A percentile compares a stretch with the other conserved stretches of the same genome.
phyloP scores from a whole-genome alignment of 345 rosid genomes.

The Leavenworthia alabamica region DNA sequence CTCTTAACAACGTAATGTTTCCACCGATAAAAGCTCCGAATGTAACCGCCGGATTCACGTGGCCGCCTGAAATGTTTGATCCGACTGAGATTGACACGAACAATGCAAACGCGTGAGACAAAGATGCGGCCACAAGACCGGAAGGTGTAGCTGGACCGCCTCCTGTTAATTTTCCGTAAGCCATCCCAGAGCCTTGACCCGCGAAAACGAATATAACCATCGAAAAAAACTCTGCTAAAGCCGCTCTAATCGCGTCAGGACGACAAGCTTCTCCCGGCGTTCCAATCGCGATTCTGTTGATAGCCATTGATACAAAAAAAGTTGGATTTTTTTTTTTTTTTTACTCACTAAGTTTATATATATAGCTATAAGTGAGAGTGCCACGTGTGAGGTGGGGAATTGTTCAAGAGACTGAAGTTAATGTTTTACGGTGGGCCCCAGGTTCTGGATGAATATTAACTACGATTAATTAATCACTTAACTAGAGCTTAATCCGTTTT shows the following conservation, averaged over 20 bases:
- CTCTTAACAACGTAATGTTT: constrained; percentile 55
- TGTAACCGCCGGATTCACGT: constrained; percentile 86
- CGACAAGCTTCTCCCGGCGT: constrained; percentile 54
- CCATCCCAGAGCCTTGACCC: constrained; percentile 90
- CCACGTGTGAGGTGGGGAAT: constrained; percentile 29
- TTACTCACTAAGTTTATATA: constrained; percentile 16
- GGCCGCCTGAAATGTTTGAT: constrained; percentile 82
- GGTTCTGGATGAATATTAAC: not conserved
- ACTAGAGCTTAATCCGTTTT: constrained; percentile 20
- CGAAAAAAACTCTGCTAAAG: constrained; percentile 66
- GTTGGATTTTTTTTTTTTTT: not conserved
- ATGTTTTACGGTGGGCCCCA: constrained; percentile 24
- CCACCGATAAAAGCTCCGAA: constrained; percentile 82
- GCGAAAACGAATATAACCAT: constrained; percentile 79
- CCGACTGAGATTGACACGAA: constrained; percentile 72
- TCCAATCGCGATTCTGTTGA: constrained; percentile 55
- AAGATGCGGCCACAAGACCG: constrained; percentile 59
- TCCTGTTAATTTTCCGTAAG: constrained; percentile 55
- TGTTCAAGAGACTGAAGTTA: constrained; percentile 23
- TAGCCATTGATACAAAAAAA: constrained; percentile 51
- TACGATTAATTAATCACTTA: not conserved
- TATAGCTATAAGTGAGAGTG: not conserved
- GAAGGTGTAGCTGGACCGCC: constrained; percentile 53
- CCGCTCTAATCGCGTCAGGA: constrained; percentile 61
- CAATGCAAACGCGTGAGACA: constrained; percentile 69